Evolutionary conservation across 352 stramenopile species (phyloP).

Genomic region (Globisporangium cederbergense): DNA sequence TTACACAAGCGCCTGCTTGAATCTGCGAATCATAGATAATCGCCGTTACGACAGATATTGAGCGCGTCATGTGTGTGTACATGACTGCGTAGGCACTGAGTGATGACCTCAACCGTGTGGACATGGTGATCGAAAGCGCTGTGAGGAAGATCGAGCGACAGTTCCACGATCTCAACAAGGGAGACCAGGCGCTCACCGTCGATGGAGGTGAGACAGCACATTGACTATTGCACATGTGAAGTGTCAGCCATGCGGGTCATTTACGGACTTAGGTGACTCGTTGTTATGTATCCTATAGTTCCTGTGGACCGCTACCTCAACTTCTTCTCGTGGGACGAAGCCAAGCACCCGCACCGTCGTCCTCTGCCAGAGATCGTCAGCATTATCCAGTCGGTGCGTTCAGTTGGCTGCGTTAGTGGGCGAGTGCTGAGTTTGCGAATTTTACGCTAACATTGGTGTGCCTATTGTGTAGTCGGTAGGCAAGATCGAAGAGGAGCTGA

Average conservation of each 20-base stretch:
- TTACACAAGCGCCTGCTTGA: not conserved
- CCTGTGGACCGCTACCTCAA: slow-evolving; percentile 94
- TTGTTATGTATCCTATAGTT: not conserved
- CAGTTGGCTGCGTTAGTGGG: not conserved
- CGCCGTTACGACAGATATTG: not conserved
- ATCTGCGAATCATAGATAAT: not conserved
- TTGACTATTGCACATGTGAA: not conserved
- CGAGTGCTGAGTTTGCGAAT: not conserved
- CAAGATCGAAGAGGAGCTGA: slow-evolving; percentile 97
- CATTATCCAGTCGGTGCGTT: slow-evolving; percentile 89
- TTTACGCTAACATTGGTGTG: not conserved
- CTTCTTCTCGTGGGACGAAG: slow-evolving; percentile 98
- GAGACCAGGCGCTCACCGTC: slow-evolving; percentile 79
- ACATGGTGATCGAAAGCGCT: slow-evolving; percentile 92
- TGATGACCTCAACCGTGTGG: slow-evolving; percentile 95
- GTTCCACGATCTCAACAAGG: slow-evolving; percentile 92
- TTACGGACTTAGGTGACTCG: not conserved
- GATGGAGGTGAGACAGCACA: slow-evolving; percentile 50
- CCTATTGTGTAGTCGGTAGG: slow-evolving; percentile 60
- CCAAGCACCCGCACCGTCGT: slow-evolving; percentile 95
- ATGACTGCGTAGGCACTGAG: slow-evolving; percentile 50
- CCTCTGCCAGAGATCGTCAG: slow-evolving; percentile 95
- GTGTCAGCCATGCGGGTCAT: not conserved
- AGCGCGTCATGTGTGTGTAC: not conserved
- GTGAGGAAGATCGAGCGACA: slow-evolving; percentile 97